Base-by-base conservation (phyloP, 805 yeast genomes). In the Schwanniomyces polymorphus region DNA sequence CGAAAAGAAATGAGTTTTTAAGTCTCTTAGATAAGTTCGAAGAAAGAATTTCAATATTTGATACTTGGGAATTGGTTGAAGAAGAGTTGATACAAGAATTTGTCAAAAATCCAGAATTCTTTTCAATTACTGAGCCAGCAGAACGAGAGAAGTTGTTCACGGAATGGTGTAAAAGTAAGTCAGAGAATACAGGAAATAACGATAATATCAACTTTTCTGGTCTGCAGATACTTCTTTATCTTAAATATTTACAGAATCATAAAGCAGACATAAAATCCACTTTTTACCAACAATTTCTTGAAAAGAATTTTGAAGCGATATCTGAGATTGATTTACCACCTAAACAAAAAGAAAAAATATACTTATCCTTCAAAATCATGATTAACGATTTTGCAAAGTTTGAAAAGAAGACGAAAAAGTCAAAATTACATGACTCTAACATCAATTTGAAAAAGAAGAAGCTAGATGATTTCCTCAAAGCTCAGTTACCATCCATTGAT, bases 41-140 rank as follows among this genome's bases (percentile, higher is more conserved):
- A 41, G 45, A 55, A 16, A 46, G 49, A 27, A 66, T 72, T 16
- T 65, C 72, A 6, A 34, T 58, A 17, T 70, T 59, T 52, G 70
- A 70, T 37, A 65, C 74, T 4, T 73, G 76, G 74, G 59, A 56
- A 42, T 42, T 73, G 23, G 60, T 71, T 0, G 73, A 70, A 48
- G 76, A 70, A 41, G 70, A 67, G 17, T 50, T 68, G 9, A 52
- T 69, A 6, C 41, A 52, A 1, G 63, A 66, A 17, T 56, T 72
- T 12, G 58, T 57, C 10, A 54, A 54, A 28, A 41, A 48, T 41
- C 67, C 75, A 0, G 66, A 57, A 16, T 71, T 48, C 50, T 72
- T 59, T 46, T 52, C 59, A 2, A 48, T 70, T 4, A 45, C 50
- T 6, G 53, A 52, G 14, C 43, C 49, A 4, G 44, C 50, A 5